Evolutionary conservation across 768 basidiomycete genomes (phyloP).

Genomic region (Rhodocollybia butyracea): DNA sequence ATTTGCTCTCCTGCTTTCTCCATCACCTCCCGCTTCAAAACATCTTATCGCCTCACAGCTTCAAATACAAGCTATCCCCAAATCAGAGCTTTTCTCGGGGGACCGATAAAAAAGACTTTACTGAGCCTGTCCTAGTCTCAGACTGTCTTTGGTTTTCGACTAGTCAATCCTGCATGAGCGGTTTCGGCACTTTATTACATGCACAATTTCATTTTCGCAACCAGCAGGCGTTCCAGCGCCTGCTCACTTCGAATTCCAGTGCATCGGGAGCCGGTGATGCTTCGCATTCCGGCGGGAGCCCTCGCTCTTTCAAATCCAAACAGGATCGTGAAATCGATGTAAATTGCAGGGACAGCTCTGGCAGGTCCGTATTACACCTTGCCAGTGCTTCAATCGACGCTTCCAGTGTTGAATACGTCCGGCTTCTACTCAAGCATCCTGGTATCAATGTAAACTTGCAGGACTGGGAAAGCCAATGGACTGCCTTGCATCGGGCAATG

Average conservation of each 20-base stretch:
- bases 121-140: slow-evolving; percentile 18
- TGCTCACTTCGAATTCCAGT: slow-evolving; percentile 56
- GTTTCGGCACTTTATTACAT: slow-evolving; percentile 58
- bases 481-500: slow-evolving; percentile 82
- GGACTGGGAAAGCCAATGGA: slow-evolving; percentile 89
- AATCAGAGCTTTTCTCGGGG: slow-evolving; percentile 1
- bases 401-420: slow-evolving; percentile 71
- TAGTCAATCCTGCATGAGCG: slow-evolving; percentile 46
- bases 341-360: slow-evolving; percentile 69
- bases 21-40: neutral
- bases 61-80: neutral
- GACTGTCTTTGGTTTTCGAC: neutral
- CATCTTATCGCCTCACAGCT: neutral
- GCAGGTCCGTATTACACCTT: slow-evolving; percentile 79
- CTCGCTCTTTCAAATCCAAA: slow-evolving; percentile 58
- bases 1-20: neutral
- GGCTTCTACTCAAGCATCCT: slow-evolving; percentile 72
- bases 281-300: slow-evolving; percentile 23
- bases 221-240: slow-evolving; percentile 73
- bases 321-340: slow-evolving; percentile 48
- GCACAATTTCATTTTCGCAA: slow-evolving; percentile 66
- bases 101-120: slow-evolving; percentile 3
- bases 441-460: slow-evolving; percentile 73
- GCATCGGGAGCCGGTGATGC: slow-evolving; percentile 22
- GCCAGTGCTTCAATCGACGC: slow-evolving; percentile 64